Base-by-base conservation (phyloP, 371 early-diverging fungal species). In the Paraphysoderma sedebokerense region DNA sequence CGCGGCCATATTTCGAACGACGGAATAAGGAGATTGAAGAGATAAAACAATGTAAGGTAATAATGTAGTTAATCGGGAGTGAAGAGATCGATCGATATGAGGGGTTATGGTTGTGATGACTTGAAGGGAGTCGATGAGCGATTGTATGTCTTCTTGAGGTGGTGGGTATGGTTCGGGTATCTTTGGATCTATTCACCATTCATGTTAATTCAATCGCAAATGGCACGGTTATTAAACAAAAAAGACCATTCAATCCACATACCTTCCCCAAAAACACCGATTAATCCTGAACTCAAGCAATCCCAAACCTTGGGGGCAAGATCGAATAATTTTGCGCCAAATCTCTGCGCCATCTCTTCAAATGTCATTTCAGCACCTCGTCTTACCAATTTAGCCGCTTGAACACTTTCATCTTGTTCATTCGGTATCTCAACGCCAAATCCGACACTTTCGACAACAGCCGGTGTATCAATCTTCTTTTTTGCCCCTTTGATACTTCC, bases 361-460 rank as follows among this genome's bases (percentile, higher is more conserved):
- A 91, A 56, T 1, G 90, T 75, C 8, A 62, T 55, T 40, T 81
- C 75, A 3, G 91, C 91, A 15, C 96, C 96, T 13, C 92, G 81
- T 13, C 83, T 72, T 49, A 83, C 75, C 40, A 78, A 53, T 26
- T 69, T 68, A 1, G 74, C 74, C 6, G 67, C 65, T 40, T 66
- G 70, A 20, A 63, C 57, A 30, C 66, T 60, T 31, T 73, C 72
- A 30, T 68, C 65, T 0, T 71, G 62, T n/a, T n/a, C n/a, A n/a
- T n/a, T n/a, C n/a, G n/a, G n/a, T n/a, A n/a, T n/a, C n/a, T n/a
- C n/a, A n/a, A n/a, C n/a, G n/a, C n/a, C n/a, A n/a, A n/a, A n/a
- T n/a, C n/a, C n/a, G n/a, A n/a, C n/a, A n/a, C n/a, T n/a, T n/a
- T n/a, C n/a, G n/a, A n/a, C n/a, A n/a, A n/a, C n/a, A n/a, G n/a